phyloP scores from a whole-genome alignment of 495 filamentous ascomycete species.

The Umbilicaria muhlenbergii region DNA sequence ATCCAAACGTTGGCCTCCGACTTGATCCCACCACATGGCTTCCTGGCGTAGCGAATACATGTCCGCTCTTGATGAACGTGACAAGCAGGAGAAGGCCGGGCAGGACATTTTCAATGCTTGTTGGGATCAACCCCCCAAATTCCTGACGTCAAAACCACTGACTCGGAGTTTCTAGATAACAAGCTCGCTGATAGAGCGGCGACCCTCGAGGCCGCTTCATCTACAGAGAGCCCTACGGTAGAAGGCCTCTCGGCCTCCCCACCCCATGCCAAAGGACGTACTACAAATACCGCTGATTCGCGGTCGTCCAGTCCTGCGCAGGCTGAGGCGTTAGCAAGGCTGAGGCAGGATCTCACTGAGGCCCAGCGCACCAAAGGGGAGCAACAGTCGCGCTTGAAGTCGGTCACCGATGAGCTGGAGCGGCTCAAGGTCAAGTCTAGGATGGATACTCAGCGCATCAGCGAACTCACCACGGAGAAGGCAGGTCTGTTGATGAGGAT shows the following conservation, averaged over 20 bases:
- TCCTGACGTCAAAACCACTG: not conserved
- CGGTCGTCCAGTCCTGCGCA: not conserved
- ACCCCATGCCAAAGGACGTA: slow-evolving; percentile 4
- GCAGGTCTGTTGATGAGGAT: slow-evolving; percentile 42
- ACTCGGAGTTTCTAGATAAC: slow-evolving; percentile 35
- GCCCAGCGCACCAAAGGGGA: slow-evolving; percentile 57
- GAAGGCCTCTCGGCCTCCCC: slow-evolving; percentile 20
- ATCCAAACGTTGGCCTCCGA: slow-evolving; percentile 14
- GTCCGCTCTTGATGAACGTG: slow-evolving; percentile 35
- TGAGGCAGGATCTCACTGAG: slow-evolving; percentile 49
- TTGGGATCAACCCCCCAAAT: slow-evolving; percentile 11
- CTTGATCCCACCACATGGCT: slow-evolving; percentile 22
- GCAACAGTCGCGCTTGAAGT: slow-evolving; percentile 43
- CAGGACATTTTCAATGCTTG: slow-evolving; percentile 40
- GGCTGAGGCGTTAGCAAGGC: slow-evolving; percentile 26
- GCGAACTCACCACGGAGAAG: slow-evolving; percentile 45
- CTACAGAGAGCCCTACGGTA: slow-evolving; percentile 8
- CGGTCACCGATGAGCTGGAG: slow-evolving; percentile 42
- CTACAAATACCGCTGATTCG: not conserved
- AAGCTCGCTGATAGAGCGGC: slow-evolving; percentile 52
- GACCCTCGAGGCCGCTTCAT: slow-evolving; percentile 26
- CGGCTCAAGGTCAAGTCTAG: slow-evolving; percentile 40
- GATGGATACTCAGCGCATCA: slow-evolving; percentile 40
- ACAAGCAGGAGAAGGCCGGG: slow-evolving; percentile 42
- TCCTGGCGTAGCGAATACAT: slow-evolving; percentile 45